Evolutionary conservation across 768 basidiomycete genomes (phyloP), one percentile per base, ranked within the genome.

Genomic region (Boletus rubroflammeus): DNA sequence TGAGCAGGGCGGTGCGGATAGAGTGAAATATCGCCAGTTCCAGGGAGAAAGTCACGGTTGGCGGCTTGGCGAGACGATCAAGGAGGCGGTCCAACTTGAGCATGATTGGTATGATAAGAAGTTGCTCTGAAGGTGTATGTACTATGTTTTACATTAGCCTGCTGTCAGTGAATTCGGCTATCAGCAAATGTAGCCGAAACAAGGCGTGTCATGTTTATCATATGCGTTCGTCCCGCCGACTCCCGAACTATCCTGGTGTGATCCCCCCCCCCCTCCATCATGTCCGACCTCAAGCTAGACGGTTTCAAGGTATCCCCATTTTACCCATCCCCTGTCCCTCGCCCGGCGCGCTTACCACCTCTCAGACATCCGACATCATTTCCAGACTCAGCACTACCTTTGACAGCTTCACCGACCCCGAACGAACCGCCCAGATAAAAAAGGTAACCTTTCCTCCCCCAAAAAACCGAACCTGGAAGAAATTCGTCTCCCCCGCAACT

Each of bases 221-320:
- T 41, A n/a, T 41, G 45, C 46, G 15, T 49, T 49, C 32, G 32
- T 17, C 17, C 11, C 17, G n/a, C n/a, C n/a, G n/a, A n/a, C n/a
- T n/a, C n/a, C n/a, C n/a, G n/a, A n/a, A n/a, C n/a, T n/a, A n/a
- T n/a, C n/a, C n/a, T n/a, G n/a, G n/a, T n/a, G n/a, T n/a, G n/a
- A n/a, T n/a, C n/a, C n/a, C 11, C 3, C 17, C n/a, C 10, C n/a
- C 9, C 10, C 41, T 35, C 17, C 50, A 69, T 62, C 68, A 89
- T 88, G 86, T 84, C 86, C 63, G 80, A 85, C 68, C 75, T 90
- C 74, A 86, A 85, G 73, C 81, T 78, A 23, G 73, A 78, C 42
- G 88, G 86, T n/a, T 90, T 89, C 81, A 81, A 88, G 78, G 89
- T 82, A 50, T 15, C 0, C 13, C 5, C 6, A n/a, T 0, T 8